Conservation (phyloP, 2,329 filamentous ascomycete genomes). For the Pyricularia sp. region DNA sequence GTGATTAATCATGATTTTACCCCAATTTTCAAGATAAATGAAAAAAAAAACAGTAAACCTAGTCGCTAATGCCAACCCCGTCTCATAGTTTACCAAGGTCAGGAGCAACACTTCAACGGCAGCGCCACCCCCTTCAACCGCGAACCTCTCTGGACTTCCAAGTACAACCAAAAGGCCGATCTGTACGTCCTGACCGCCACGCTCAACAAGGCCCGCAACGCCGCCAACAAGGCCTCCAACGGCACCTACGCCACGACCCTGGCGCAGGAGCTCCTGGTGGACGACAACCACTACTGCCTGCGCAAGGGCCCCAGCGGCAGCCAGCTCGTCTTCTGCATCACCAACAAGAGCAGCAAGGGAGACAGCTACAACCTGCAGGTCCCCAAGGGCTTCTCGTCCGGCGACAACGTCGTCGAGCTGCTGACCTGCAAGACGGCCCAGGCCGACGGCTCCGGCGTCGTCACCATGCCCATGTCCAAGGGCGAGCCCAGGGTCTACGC, state of each 20-base stretch:
- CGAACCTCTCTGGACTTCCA: constrained; percentile 45
- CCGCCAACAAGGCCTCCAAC: constrained; percentile 11
- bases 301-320: constrained; percentile 14
- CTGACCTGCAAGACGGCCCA: constrained; percentile 11
- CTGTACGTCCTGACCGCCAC: constrained; percentile 35
- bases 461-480: constrained; percentile 29
- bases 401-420: constrained; percentile 14
- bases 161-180: constrained; percentile 29
- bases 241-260: constrained; percentile 9
- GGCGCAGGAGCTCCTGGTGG: constrained; percentile 10
- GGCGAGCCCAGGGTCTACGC: constrained; percentile 8
- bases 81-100: constrained; percentile 45
- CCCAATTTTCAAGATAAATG: too few relatives aligned
- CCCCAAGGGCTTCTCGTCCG: constrained; percentile 12
- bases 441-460: constrained; percentile 20
- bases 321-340: constrained; percentile 15
- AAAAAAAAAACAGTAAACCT: not conserved
- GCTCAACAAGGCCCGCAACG: constrained; percentile 16
- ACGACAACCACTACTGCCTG: constrained; percentile 15
- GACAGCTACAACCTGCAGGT: constrained; percentile 12
- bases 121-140: constrained; percentile 35
- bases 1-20: too few relatives aligned
- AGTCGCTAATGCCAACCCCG: not conserved
- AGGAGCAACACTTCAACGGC: constrained; percentile 47
- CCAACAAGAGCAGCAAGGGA: constrained; percentile 15